Conservation (phyloP, 345 rosid genomes). For the Microthlaspi erraticum region DNA sequence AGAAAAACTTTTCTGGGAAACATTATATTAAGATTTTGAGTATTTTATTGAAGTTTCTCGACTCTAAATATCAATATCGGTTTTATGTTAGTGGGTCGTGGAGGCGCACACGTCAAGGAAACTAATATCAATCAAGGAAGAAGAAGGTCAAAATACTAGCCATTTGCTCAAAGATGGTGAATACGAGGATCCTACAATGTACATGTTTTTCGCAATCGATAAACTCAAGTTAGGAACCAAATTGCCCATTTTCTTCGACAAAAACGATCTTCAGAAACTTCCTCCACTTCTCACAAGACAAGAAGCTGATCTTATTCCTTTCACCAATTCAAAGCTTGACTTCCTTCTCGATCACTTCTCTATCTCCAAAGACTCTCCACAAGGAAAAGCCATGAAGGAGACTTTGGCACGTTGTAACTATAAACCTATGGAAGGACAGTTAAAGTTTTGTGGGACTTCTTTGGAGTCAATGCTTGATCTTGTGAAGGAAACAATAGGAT, state of each 20-base stretch:
- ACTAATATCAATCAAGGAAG: conserved; percentile 30
- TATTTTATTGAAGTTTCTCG: neutral
- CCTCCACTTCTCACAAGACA: conserved; percentile 62
- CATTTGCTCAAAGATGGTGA: conserved; percentile 40
- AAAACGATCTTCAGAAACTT: conserved; percentile 44
- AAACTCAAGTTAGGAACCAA: conserved; percentile 58
- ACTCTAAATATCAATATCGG: neutral
- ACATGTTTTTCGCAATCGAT: conserved; percentile 55
- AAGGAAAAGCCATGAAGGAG: conserved; percentile 67
- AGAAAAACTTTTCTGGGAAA: neutral
- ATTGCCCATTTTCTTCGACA: conserved; percentile 50
- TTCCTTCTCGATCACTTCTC: conserved; percentile 63
- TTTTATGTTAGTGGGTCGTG: conserved; percentile 31
- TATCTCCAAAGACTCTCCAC: conserved; percentile 58
- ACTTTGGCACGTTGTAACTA: conserved; percentile 60
- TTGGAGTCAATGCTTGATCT: conserved; percentile 75
- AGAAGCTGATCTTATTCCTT: conserved; percentile 67
- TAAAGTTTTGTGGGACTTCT: conserved; percentile 63
- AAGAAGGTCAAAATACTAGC: conserved; percentile 23
- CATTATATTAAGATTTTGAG: neutral
- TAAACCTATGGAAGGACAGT: conserved; percentile 55
- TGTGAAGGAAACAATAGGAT: conserved; percentile 50
- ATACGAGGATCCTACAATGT: conserved; percentile 50
- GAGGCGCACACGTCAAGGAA: conserved; percentile 43
- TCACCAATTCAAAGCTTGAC: conserved; percentile 55